phyloP scores from a whole-genome alignment of 148 eudicot genomes.

The Rhododendron molle region DNA sequence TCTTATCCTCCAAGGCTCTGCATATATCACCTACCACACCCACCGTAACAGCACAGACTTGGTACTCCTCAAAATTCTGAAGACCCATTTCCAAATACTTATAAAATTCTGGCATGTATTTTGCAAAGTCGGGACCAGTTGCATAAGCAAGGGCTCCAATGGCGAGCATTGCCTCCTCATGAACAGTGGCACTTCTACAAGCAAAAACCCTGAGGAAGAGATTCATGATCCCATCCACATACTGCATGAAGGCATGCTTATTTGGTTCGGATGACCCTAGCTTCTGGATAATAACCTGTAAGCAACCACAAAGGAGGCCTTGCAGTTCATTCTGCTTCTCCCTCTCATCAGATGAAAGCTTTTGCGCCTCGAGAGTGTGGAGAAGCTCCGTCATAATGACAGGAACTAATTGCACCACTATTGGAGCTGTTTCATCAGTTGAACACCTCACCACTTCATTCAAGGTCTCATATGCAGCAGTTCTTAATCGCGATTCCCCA shows the following conservation, averaged over 20 bases:
- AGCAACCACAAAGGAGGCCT: slow-evolving; percentile 93
- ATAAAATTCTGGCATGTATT: slow-evolving; percentile 79
- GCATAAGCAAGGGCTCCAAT: slow-evolving; percentile 93
- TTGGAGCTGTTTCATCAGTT: slow-evolving; percentile 80
- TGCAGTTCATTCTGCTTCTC: slow-evolving; percentile 83
- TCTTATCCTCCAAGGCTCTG: slow-evolving; percentile 82
- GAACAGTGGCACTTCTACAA: slow-evolving; percentile 81
- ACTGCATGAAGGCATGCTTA: slow-evolving; percentile 62
- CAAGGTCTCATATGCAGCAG: slow-evolving; percentile 90
- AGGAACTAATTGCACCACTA: slow-evolving; percentile 76
- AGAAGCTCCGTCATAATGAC: slow-evolving; percentile 91
- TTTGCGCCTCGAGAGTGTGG: slow-evolving; percentile 71
- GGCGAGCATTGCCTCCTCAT: slow-evolving; percentile 94
- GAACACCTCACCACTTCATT: slow-evolving; percentile 96
- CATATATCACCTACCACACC: slow-evolving; percentile 95
- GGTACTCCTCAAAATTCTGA: slow-evolving; percentile 89
- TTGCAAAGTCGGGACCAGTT: slow-evolving; percentile 65
- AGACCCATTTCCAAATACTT: slow-evolving; percentile 93
- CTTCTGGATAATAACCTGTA: slow-evolving; percentile 92
- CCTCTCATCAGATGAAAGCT: slow-evolving; percentile 69
- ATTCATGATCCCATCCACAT: slow-evolving; percentile 80
- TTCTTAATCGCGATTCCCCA: slow-evolving; percentile 73
- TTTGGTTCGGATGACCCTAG: slow-evolving; percentile 70
- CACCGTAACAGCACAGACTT: slow-evolving; percentile 88
- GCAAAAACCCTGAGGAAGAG: slow-evolving; percentile 81